These are phyloP conservation scores for Colletotrichum higginsianum DNA, from an alignment of 2,329 filamentous ascomycete species.

Conservation along the genomic window DNA sequence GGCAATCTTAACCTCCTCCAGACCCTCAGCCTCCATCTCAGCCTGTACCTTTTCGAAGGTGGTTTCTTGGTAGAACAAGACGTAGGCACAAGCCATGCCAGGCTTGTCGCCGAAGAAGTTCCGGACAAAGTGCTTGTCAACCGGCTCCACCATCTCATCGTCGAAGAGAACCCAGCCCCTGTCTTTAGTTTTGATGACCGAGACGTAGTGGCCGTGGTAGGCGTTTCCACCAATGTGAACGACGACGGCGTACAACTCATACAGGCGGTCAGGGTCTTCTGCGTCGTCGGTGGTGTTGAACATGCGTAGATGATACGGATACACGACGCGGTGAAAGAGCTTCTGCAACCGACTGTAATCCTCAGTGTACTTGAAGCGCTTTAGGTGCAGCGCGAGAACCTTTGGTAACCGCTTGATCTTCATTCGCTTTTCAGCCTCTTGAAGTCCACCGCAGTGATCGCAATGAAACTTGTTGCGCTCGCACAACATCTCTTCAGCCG, in stretches of 20 bases:
- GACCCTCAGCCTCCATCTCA: constrained; percentile 87
- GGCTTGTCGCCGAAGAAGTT: constrained; percentile 98
- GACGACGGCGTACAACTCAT: constrained; percentile 97
- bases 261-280: constrained; percentile 91
- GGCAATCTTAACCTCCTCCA: constrained; percentile 72
- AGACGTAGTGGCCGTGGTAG: constrained; percentile 97
- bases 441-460: constrained; percentile 94
- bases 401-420: constrained; percentile 96
- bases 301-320: constrained; percentile 94
- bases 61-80: constrained; percentile 97
- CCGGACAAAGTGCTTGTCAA: constrained; percentile 94
- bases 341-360: constrained; percentile 95
- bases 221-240: constrained; percentile 97
- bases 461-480: constrained; percentile 99
- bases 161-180: constrained; percentile 97
- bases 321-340: constrained; percentile 95
- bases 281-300: constrained; percentile 98
- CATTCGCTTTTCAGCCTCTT: constrained; percentile 99
- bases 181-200: constrained; percentile 97
- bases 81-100: constrained; percentile 93
- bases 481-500: constrained; percentile 97
- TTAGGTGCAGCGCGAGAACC: constrained; percentile 92
- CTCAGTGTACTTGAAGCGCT: constrained; percentile 98
- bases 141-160: constrained; percentile 98
- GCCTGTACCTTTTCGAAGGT: constrained; percentile 76